These are phyloP conservation scores for Dactylellina cionopaga DNA, from an alignment of 2,329 filamentous ascomycete species.

Conservation along the genomic window DNA sequence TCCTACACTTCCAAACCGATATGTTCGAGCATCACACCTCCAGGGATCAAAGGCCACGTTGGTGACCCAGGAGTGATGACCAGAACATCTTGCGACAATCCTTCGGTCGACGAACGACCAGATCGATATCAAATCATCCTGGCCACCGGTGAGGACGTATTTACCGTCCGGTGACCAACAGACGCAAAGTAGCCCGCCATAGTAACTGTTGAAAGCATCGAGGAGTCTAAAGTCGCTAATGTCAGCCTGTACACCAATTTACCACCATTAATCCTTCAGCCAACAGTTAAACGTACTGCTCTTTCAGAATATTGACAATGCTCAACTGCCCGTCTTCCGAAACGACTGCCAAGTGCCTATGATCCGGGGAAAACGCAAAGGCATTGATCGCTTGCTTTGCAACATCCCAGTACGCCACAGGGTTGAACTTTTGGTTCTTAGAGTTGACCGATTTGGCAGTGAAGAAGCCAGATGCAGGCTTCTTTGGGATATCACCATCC, in stretches of 20 bases:
- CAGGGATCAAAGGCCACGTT: slow-evolving; percentile 94
- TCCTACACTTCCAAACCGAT: slow-evolving; percentile 93
- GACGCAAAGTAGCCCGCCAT: slow-evolving; percentile 89
- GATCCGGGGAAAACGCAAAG: slow-evolving; percentile 91
- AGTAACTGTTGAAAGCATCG: slow-evolving; percentile 89
- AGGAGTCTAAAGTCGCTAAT: slow-evolving; percentile 70
- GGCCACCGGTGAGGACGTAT: slow-evolving; percentile 92
- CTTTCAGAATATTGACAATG: slow-evolving; percentile 89
- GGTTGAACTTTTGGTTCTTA: slow-evolving; percentile 91
- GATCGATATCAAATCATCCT: slow-evolving; percentile 95
- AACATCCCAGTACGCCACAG: slow-evolving; percentile 89
- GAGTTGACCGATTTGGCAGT: slow-evolving; percentile 87
- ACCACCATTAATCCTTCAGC: too few relatives aligned
- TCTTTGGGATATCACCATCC: slow-evolving; percentile 50
- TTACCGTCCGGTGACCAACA: slow-evolving; percentile 98
- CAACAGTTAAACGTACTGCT: slow-evolving; percentile 72
- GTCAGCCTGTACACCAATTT: too few relatives aligned
- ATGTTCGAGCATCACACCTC: slow-evolving; percentile 94
- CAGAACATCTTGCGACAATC: slow-evolving; percentile 90
- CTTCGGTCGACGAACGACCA: slow-evolving; percentile 87
- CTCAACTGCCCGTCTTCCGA: slow-evolving; percentile 90
- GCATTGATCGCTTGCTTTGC: slow-evolving; percentile 90
- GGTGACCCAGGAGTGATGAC: slow-evolving; percentile 95
- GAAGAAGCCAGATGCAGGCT: slow-evolving; percentile 54
- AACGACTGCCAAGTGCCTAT: slow-evolving; percentile 84